phyloP scores from a whole-genome alignment of 2,329 filamentous ascomycete genomes.

The Fusarium praegraminearum region DNA sequence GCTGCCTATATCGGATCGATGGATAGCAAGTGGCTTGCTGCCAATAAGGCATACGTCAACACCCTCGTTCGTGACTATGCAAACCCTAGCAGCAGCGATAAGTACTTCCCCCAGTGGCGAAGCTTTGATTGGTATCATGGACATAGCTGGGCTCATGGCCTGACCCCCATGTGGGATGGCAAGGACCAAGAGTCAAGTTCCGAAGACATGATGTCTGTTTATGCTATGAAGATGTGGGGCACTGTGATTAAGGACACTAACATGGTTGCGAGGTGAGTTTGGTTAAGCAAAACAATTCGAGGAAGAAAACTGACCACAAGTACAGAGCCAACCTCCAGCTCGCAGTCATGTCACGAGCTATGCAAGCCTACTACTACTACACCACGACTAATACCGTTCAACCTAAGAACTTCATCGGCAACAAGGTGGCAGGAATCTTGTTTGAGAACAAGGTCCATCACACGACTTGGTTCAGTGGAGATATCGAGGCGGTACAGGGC shows the following conservation, averaged over 20 bases:
- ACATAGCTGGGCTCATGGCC: slow-evolving; percentile 90
- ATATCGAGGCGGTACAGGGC: slow-evolving; percentile 78
- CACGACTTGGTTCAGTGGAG: slow-evolving; percentile 85
- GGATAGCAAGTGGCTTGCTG: slow-evolving; percentile 77
- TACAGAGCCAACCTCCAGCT: slow-evolving; percentile 82
- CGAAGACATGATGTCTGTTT: slow-evolving; percentile 89
- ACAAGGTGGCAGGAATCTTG: slow-evolving; percentile 78
- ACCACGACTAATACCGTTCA: slow-evolving; percentile 74
- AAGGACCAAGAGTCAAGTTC: slow-evolving; percentile 90
- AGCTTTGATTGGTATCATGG: slow-evolving; percentile 95
- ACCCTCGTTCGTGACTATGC: slow-evolving; percentile 84
- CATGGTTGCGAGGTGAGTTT: slow-evolving; percentile 76
- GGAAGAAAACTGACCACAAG: slow-evolving; percentile 10
- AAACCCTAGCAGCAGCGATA: slow-evolving; percentile 78
- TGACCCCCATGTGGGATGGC: slow-evolving; percentile 77
- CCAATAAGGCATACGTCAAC: slow-evolving; percentile 85
- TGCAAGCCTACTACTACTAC: slow-evolving; percentile 88
- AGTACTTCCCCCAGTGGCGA: slow-evolving; percentile 83
- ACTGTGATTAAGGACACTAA: slow-evolving; percentile 77
- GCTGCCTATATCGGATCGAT: slow-evolving; percentile 85
- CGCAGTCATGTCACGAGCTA: slow-evolving; percentile 77
- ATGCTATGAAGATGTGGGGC: slow-evolving; percentile 96
- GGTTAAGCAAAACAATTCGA: neutral
- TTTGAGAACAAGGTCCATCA: slow-evolving; percentile 98
- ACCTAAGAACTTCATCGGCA: slow-evolving; percentile 81